These are phyloP conservation scores for Naganishia vaughanmartiniae DNA, from an alignment of 768 basidiomycete genomes.

Conservation along the genomic window DNA sequence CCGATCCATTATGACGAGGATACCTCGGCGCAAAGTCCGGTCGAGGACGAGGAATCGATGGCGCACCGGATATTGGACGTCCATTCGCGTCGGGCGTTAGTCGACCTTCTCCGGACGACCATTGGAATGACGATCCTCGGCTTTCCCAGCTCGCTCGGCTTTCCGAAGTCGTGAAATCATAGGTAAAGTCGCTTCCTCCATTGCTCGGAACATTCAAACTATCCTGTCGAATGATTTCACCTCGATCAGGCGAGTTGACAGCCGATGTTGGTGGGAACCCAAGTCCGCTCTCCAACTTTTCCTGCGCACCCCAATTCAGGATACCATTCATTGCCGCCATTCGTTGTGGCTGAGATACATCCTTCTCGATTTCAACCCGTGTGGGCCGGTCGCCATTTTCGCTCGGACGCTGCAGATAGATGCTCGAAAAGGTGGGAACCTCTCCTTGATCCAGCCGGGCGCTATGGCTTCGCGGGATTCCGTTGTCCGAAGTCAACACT, in stretches of 20 bases:
- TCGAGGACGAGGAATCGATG: slow-evolving; percentile 46
- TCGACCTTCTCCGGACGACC: slow-evolving; percentile 43
- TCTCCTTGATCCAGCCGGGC: slow-evolving; percentile 37
- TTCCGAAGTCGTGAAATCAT: slow-evolving; percentile 41
- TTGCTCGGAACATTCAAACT: slow-evolving; percentile 29
- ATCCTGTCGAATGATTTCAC: slow-evolving; percentile 45
- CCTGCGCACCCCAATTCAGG: slow-evolving; percentile 37
- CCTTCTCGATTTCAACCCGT: slow-evolving; percentile 34
- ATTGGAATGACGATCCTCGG: slow-evolving; percentile 43
- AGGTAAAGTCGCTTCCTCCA: slow-evolving; percentile 47
- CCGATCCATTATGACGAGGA: slow-evolving; percentile 46
- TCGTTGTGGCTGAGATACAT: slow-evolving; percentile 34
- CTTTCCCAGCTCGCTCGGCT: slow-evolving; percentile 50
- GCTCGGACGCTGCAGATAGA: slow-evolving; percentile 35
- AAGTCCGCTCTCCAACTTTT: slow-evolving; percentile 10
- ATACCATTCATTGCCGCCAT: slow-evolving; percentile 48
- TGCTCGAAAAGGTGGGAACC: slow-evolving; percentile 41
- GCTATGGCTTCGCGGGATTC: slow-evolving; percentile 31
- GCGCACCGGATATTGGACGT: slow-evolving; percentile 36
- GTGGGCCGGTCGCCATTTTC: slow-evolving; percentile 26
- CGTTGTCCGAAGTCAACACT: slow-evolving; percentile 19
- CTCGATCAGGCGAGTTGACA: slow-evolving; percentile 38
- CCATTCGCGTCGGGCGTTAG: slow-evolving; percentile 37
- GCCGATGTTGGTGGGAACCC: slow-evolving; percentile 12
- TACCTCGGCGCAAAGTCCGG: slow-evolving; percentile 51